phyloP scores from a whole-genome alignment of 2,329 filamentous ascomycete genomes.

The Apiospora koreana region DNA sequence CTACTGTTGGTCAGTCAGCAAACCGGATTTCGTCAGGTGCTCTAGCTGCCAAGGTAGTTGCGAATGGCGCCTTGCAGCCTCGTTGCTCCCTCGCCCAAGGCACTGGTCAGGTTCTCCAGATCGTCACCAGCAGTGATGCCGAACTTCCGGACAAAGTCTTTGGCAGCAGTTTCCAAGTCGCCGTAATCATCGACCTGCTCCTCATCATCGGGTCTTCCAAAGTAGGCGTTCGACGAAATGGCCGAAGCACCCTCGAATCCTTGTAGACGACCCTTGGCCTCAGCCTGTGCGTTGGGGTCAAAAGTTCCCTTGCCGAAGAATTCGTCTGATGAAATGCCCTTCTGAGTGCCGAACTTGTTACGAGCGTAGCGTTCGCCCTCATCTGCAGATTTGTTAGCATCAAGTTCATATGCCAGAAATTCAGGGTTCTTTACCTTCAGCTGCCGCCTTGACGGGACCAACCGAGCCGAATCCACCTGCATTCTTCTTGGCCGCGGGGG shows the following conservation, averaged over 20 bases:
- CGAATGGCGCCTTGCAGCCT: constrained; percentile 78
- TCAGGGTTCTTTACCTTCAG: constrained; percentile 57
- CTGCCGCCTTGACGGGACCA: constrained; percentile 68
- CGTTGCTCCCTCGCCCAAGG: constrained; percentile 82
- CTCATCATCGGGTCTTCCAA: constrained; percentile 88
- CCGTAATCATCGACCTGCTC: constrained; percentile 74
- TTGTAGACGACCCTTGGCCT: constrained; percentile 84
- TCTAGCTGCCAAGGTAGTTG: constrained; percentile 61
- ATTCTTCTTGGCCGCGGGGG: constrained; percentile 66
- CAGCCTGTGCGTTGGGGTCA: constrained; percentile 76
- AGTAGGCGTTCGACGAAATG: constrained; percentile 97
- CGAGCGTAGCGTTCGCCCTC: constrained; percentile 84
- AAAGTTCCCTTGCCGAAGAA: constrained; percentile 93
- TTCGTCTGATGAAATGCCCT: constrained; percentile 96
- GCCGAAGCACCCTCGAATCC: constrained; percentile 90
- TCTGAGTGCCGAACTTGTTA: constrained; percentile 86
- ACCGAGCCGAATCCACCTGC: constrained; percentile 86
- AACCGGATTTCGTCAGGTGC: neutral
- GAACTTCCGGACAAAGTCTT: constrained; percentile 93
- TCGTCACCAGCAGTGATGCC: constrained; percentile 96
- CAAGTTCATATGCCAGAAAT: neutral
- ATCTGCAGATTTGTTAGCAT: constrained; percentile 41
- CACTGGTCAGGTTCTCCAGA: constrained; percentile 82
- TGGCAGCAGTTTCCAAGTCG: constrained; percentile 88
- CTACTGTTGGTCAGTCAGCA: neutral